phyloP scores from a whole-genome alignment of 257 asterid genomes.

The Solanum tarapatanum region DNA sequence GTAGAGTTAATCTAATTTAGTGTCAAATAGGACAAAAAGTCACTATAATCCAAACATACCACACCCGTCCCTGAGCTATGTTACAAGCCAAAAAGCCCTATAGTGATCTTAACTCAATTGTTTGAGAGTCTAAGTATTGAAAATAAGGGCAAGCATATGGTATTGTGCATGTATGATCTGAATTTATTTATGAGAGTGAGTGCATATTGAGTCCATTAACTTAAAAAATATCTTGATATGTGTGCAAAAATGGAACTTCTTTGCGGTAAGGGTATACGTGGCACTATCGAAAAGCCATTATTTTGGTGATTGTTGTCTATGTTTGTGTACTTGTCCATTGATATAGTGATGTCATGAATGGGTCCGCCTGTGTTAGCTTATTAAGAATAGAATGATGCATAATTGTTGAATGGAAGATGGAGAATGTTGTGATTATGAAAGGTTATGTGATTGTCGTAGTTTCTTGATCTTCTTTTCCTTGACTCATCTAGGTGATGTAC shows the following conservation, averaged over 20 bases:
- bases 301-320: neutral
- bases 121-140: neutral
- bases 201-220: neutral
- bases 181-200: neutral
- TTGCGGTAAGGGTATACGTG: neutral
- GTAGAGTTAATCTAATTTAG: too few relatives aligned
- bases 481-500: too few relatives aligned
- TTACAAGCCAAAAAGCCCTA: neutral
- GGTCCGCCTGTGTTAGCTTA: neutral
- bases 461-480: too few relatives aligned
- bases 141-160: neutral
- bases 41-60: neutral
- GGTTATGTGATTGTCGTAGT: too few relatives aligned
- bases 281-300: neutral
- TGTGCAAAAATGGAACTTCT: neutral
- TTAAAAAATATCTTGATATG: neutral
- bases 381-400: too few relatives aligned
- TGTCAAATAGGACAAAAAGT: neutral
- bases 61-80: neutral
- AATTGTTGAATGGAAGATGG: too few relatives aligned
- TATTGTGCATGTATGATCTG: neutral
- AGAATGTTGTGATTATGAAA: too few relatives aligned
- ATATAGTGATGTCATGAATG: too few relatives aligned
- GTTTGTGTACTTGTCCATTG: neutral
- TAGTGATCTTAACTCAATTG: neutral